Evolutionary conservation across 441 rosid genomes (phyloP), one percentile per base, ranked within the genome.

Genomic region (Syzygium syzygioides): DNA sequence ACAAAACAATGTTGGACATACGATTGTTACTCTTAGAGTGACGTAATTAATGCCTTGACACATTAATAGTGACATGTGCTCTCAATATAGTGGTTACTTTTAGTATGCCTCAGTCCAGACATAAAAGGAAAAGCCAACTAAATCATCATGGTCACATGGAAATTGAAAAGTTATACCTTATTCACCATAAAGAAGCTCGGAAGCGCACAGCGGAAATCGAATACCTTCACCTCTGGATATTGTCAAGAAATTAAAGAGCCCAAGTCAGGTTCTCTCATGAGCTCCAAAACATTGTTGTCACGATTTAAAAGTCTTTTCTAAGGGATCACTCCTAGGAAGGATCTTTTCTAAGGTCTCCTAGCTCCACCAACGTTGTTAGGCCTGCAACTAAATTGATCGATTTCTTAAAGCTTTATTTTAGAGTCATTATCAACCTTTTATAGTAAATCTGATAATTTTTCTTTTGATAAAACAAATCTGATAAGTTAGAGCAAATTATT

Each of bases 1-100:
- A n/a, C 3, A n/a, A 14, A 30, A 62, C 37, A 62, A 62, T 14
- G 10, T 62, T n/a, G 0, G 19, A n/a, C 0, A n/a, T n/a, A 32
- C 37, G 20, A 62, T 0, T 0, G 19, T n/a, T 62, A 62, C 18
- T n/a, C 37, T n/a, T 2, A n/a, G 5, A n/a, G 34, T 62, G 68
- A n/a, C 9, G 68, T n/a, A 62, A n/a, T 62, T 14, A 62, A 62
- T 62, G 68, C 30, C n/a, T 12, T 26, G 64, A 59, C 64, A 59
- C 11, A 59, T 59, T 11, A 59, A 59, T 59, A 59, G n/a, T 1
- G 64, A 14, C 64, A 11, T 59, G 11, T 26, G 15, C 64, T 59
- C 0, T 59, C 64, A 28, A 59, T 59, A 59, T 3, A 59, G 3
- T 59, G 11, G 7, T 59, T 59, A 59, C 28, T 59, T 59, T 26